These are phyloP conservation scores for Hamigera avellanea DNA, from an alignment of 495 filamentous ascomycete genomes.

Conservation along the genomic window DNA sequence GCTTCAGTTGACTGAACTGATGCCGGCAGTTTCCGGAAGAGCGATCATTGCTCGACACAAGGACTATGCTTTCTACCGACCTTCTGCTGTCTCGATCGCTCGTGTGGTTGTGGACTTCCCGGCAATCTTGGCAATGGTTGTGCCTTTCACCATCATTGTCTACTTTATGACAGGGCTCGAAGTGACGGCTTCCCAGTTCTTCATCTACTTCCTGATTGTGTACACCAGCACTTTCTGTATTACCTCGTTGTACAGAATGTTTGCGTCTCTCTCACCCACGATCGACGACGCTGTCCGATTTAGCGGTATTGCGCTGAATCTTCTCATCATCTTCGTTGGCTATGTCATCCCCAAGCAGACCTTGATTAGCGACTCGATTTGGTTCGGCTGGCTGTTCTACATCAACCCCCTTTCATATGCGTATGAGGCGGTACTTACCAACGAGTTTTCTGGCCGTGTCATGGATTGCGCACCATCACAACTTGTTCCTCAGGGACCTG, in stretches of 20 bases:
- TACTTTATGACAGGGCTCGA: conserved; percentile 62
- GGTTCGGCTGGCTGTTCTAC: conserved; percentile 71
- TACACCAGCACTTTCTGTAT: conserved; percentile 56
- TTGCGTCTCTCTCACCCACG: conserved; percentile 56
- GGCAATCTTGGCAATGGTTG: conserved; percentile 48
- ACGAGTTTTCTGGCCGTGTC: conserved; percentile 49
- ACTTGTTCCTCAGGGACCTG: conserved; percentile 45
- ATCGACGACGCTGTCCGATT: conserved; percentile 68
- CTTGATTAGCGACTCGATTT: conserved; percentile 53
- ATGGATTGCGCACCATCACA: conserved; percentile 50
- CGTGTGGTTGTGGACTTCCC: conserved; percentile 61
- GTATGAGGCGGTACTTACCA: conserved; percentile 58
- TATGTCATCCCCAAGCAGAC: conserved; percentile 61
- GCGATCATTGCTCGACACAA: conserved; percentile 53
- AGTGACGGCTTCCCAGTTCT: conserved; percentile 56
- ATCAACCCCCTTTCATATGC: conserved; percentile 67
- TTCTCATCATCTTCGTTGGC: conserved; percentile 66
- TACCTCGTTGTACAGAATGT: conserved; percentile 65
- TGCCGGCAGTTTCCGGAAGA: conserved; percentile 54
- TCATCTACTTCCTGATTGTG: conserved; percentile 61
- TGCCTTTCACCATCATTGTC: conserved; percentile 52
- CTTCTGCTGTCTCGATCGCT: conserved; percentile 58
- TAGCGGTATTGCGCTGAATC: conserved; percentile 53
- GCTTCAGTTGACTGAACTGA: conserved; percentile 61
- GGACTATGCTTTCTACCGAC: conserved; percentile 70